Evolutionary conservation across 2,329 filamentous ascomycete species (phyloP).

Genomic region (Fusarium sp.): DNA sequence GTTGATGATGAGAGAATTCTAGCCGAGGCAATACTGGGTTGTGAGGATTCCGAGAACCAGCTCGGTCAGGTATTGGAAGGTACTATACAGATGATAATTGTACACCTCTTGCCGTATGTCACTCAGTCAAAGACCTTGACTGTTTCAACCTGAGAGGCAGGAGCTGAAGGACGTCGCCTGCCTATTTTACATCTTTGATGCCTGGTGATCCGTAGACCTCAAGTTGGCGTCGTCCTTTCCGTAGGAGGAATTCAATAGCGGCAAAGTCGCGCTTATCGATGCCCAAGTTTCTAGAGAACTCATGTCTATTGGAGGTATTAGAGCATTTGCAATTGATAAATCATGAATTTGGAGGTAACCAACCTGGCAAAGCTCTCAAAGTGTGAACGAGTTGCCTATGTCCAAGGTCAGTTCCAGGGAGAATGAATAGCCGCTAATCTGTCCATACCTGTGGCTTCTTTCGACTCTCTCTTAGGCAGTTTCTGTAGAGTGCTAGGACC

Average conservation of each 20-base stretch:
- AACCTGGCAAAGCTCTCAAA: conserved; percentile 75
- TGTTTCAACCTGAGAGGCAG: background rate
- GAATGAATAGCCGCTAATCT: background rate
- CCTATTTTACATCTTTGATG: conserved; percentile 76
- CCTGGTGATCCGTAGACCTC: conserved; percentile 84
- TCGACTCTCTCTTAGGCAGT: conserved; percentile 83
- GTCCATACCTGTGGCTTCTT: conserved; percentile 78
- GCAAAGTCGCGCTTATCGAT: conserved; percentile 88
- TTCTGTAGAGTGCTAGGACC: conserved; percentile 86
- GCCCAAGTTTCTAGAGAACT: conserved; percentile 78
- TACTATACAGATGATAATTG: background rate
- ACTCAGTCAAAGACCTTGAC: background rate
- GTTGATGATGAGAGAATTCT: conserved; percentile 1
- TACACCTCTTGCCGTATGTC: conserved; percentile 6
- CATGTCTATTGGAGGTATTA: conserved; percentile 62
- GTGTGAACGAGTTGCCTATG: conserved; percentile 65
- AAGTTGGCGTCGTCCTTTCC: conserved; percentile 84
- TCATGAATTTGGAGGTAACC: conserved; percentile 32
- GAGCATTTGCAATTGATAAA: background rate
- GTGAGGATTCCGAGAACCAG: background rate
- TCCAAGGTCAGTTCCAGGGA: conserved; percentile 29
- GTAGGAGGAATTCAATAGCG: conserved; percentile 85
- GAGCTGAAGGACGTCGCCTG: background rate
- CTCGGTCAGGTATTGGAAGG: conserved; percentile 11
- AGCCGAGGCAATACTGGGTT: background rate